Conservation (phyloP, 768 basidiomycete genomes). For the Pleurotus tuoliensis region DNA sequence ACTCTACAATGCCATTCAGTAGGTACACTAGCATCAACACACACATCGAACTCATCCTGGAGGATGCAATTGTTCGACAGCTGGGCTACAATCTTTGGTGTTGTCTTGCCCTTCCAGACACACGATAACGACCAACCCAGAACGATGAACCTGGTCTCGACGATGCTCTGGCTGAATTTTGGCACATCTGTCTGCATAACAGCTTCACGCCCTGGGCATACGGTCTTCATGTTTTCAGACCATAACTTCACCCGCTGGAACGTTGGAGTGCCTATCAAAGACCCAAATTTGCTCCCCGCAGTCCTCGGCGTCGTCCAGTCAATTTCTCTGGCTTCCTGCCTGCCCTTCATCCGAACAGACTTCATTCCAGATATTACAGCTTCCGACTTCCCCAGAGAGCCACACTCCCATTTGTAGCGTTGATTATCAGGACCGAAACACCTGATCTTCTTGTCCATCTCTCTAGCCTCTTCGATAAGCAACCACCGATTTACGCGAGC, state of each 20-base stretch:
- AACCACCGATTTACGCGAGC: not conserved
- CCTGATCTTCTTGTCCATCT: not conserved
- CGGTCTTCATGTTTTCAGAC: not conserved
- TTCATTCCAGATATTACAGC: not conserved
- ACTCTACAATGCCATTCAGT: not conserved
- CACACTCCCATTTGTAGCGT: conserved; percentile 2
- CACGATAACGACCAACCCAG: not conserved
- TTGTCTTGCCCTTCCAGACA: not conserved
- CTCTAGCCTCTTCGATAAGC: not conserved
- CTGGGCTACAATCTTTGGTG: not conserved
- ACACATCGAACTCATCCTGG: not conserved
- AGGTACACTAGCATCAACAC: not conserved
- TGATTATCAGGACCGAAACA: not conserved
- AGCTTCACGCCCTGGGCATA: no score
- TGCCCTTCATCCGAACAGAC: not conserved
- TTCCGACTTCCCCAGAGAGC: not conserved
- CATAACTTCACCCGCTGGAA: not conserved
- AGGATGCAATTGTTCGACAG: not conserved
- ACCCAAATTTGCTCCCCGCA: not conserved
- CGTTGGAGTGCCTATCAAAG: not conserved
- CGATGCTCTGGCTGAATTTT: not conserved
- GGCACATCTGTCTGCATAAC: no score
- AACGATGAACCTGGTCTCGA: not conserved
- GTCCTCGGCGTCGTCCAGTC: not conserved
- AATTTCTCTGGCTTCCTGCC: not conserved